A percentile compares a stretch with the other conserved stretches of the same genome.
Evolutionary conservation across 768 basidiomycete genomes (phyloP).

Genomic region (Tylopilus vinaceipallidus): DNA sequence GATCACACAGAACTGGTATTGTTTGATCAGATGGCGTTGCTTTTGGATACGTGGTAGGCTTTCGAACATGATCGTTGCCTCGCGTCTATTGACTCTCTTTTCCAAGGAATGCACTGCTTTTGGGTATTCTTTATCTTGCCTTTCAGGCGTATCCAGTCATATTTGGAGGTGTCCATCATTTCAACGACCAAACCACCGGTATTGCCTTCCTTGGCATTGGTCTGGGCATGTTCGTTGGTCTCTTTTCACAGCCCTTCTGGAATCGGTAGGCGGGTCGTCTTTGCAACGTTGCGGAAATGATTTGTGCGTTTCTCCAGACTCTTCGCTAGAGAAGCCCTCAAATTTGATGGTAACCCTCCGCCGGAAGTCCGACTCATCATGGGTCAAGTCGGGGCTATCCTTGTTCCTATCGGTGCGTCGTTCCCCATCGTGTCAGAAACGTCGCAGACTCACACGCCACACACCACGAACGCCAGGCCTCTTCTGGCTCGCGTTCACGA

Average conservation of each 20-base stretch:
- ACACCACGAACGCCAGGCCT: no score
- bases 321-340: conserved; percentile 35
- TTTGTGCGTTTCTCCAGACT: conserved; percentile 30
- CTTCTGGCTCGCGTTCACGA: conserved; percentile 57
- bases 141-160: conserved; percentile 60
- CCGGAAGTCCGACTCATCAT: conserved; percentile 66
- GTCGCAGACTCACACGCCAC: neutral
- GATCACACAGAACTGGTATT: conserved; percentile 58
- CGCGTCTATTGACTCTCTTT: neutral
- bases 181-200: conserved; percentile 49
- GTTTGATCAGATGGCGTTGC: conserved; percentile 73
- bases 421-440: neutral
- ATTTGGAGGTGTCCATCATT: conserved; percentile 47
- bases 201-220: conserved; percentile 52
- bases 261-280: conserved; percentile 29
- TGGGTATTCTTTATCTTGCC: conserved; percentile 47
- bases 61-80: conserved; percentile 1
- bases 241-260: conserved; percentile 45
- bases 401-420: conserved; percentile 55
- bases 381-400: conserved; percentile 66
- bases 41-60: conserved; percentile 65
- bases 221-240: conserved; percentile 41
- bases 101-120: conserved; percentile 37
- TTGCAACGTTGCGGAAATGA: neutral
- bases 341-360: conserved; percentile 48